phyloP scores from a whole-genome alignment of 1,284 basidiomycete species.

The Ganoderma leucocontextum region DNA sequence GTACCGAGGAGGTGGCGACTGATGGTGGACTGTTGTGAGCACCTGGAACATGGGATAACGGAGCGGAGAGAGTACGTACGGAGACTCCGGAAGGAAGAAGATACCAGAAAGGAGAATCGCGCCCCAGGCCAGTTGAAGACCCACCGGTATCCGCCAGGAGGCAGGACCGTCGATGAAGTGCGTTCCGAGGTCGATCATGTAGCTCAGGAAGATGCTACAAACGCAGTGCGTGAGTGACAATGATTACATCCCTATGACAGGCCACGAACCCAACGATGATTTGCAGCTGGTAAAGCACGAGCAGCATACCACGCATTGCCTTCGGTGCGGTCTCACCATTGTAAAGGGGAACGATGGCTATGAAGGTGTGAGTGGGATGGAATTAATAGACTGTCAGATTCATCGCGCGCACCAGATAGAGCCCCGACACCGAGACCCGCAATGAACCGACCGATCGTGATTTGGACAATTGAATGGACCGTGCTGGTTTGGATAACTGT shows the following conservation, averaged over 20 bases:
- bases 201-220: slow-evolving; percentile 72
- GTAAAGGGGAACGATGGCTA: slow-evolving; percentile 82
- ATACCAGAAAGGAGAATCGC: slow-evolving; percentile 73
- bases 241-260: background rate
- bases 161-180: slow-evolving; percentile 66
- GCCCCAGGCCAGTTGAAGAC: slow-evolving; percentile 75
- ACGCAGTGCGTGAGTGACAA: background rate
- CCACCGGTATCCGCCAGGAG: slow-evolving; percentile 78
- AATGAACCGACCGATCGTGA: slow-evolving; percentile 75
- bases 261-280: slow-evolving; percentile 69
- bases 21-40: background rate
- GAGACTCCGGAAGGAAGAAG: slow-evolving; percentile 83
- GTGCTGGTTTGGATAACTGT: slow-evolving; percentile 78
- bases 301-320: slow-evolving; percentile 73
- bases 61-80: slow-evolving; percentile 51
- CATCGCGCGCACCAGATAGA: slow-evolving; percentile 59
- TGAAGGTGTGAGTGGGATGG: background rate
- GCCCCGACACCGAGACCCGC: slow-evolving; percentile 84
- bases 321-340: slow-evolving; percentile 85
- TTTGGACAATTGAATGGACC: slow-evolving; percentile 64
- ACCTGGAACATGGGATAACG: background rate
- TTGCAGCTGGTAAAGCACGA: slow-evolving; percentile 81
- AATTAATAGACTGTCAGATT: no score
- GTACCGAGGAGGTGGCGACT: slow-evolving; percentile 71
- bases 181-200: slow-evolving; percentile 76